Conservation (phyloP, 2,329 filamentous ascomycete species). For the Rutstroemia sp. region DNA sequence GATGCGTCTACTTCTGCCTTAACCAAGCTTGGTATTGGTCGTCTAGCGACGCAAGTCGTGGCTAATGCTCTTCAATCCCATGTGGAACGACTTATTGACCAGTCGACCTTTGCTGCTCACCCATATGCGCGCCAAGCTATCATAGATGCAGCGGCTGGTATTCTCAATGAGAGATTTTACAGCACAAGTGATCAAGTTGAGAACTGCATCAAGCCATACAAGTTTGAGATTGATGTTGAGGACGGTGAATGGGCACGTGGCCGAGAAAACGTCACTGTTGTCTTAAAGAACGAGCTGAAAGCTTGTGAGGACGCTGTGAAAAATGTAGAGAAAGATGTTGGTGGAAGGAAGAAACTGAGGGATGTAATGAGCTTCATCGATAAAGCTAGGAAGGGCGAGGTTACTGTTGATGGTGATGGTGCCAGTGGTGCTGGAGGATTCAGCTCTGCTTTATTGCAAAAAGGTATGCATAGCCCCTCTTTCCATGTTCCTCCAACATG, state of each 20-base stretch:
- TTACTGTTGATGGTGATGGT: conserved; percentile 76
- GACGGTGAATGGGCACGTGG: conserved; percentile 82
- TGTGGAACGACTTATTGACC: conserved; percentile 68
- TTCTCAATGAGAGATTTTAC: conserved; percentile 90
- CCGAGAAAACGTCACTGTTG: conserved; percentile 69
- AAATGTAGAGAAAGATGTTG: conserved; percentile 67
- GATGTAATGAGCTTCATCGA: conserved; percentile 92
- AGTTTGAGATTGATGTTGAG: conserved; percentile 94
- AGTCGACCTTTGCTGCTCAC: conserved; percentile 81
- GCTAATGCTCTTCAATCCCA: conserved; percentile 80
- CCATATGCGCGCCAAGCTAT: conserved; percentile 93
- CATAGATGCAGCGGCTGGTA: conserved; percentile 78
- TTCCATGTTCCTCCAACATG: conserved; percentile 11
- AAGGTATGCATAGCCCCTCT: conserved; percentile 48
- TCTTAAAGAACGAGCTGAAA: conserved; percentile 80
- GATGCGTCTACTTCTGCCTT: conserved; percentile 85
- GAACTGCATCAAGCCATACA: conserved; percentile 98
- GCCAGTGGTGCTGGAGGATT: conserved; percentile 87
- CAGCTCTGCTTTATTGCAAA: conserved; percentile 74
- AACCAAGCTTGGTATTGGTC: conserved; percentile 89
- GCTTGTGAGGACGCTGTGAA: conserved; percentile 77
- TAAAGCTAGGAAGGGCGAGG: conserved; percentile 77
- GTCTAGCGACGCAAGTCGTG: conserved; percentile 86
- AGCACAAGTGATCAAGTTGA: conserved; percentile 97
- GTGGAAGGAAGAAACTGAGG: conserved; percentile 73